Evolutionary conservation across 495 filamentous ascomycete species (phyloP), one percentile per base, ranked within the genome.

Genomic region (Tuber magnatum): DNA sequence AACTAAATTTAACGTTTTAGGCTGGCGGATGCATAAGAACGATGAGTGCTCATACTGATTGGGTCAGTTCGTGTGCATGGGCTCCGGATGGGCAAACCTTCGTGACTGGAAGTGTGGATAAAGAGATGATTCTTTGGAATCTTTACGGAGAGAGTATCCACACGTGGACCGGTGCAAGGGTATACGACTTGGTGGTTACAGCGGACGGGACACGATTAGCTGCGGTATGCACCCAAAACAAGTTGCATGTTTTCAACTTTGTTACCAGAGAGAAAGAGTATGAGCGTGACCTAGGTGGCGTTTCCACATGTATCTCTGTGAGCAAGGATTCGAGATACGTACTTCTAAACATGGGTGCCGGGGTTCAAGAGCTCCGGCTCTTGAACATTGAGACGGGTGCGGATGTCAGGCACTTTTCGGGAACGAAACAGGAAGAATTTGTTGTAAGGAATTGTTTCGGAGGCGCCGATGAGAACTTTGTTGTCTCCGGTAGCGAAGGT

Each of bases 401-500:
- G 41, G 85, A 90, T n/a, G 84, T 94, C 46, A 89, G 91, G 75
- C 87, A 85, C 46, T 99, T 92, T 83, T 84, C 86, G 10, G 93
- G 93, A 16, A 90, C 94, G 74, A 88, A 86, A 73, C 92, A 93
- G 77, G 88, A 87, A 39, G 82, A 88, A 5, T 96, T 86, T 78
- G 88, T 96, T 28, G 96, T 99, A 78, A 85, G 95, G 68, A 92
- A 90, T 83, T 85, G 85, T 7, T 94, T 97, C 84, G 95, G 96
- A 9, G 95, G 95, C 24, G 94, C 95, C 1, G 88, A 90, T 70
- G 94, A 97, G 85, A 93, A 90, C 81, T 95, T 98, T 82, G 89
- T 98, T 41, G 87, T 95, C 28, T 93, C 91, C 82, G 95, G 95
- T 38, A 96, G 93, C 81, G 93, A 97, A 89, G 93, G 94, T 95